Base-by-base conservation (phyloP, 1,284 basidiomycete genomes). In the Mycena sp. region DNA sequence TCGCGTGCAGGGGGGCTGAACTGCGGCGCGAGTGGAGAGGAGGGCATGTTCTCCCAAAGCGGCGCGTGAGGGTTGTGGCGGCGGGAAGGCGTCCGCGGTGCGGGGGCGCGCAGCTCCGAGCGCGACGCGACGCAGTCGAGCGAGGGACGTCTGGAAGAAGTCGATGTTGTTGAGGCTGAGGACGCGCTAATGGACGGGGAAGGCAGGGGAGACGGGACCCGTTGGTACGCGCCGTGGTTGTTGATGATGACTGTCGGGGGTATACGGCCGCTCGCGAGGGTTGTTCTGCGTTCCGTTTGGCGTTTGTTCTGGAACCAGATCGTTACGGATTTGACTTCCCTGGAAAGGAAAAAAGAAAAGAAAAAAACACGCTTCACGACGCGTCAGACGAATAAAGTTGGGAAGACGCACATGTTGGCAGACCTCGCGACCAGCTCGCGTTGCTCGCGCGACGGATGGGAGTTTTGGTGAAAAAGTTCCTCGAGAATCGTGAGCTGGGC, bases 301-400 rank as follows among this genome's bases (percentile, higher is more conserved):
- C 90, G 87, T 75, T 91, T 91, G 75, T 92, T 92, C 74, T 92
- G 90, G 78, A 92, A 91, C 90, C 90, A 92, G 52, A 92, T 89
- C 4, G 89, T 92, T 23, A 92, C 90, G 1, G 89, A 89, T 69
- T 91, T 91, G 35, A 85, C 81, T 75, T 92, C 90, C 83, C 90
- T 92, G 69, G 21, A 58, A 40, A 49, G 54, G 63, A 53, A 68
- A 59, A 50, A 35, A 35, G 51, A 44, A 45, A 48, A 49, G 65
- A 41, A 30, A 37, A 66, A 55, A 62, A 67, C 62, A 55, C 53
- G 46, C 53, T 52, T 49, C 58, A 53, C 10, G 52, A 65, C 56
- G 59, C 40, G 58, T 54, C 54, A 51, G 56, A 56, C 26, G 46
- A 41, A 41, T 53, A 57, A 58, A 28, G 21, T 40, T 35, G 7